Conservation (phyloP, 1,284 basidiomycete species). For the Volvariella volvacea region DNA sequence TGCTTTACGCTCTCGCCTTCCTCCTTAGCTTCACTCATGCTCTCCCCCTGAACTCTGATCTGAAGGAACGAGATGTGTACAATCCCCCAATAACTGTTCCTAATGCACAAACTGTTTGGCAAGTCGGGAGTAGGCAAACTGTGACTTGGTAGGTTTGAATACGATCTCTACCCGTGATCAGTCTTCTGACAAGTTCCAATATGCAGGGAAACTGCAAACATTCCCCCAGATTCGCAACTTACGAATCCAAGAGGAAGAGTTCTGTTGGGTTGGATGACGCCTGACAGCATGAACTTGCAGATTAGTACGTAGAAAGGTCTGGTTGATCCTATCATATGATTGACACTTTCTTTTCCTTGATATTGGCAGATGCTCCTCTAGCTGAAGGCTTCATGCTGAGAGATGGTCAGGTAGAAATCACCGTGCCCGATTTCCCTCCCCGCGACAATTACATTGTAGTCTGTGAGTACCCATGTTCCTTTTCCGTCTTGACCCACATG, state of each 20-base stretch:
- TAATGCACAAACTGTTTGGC: conserved; percentile 44
- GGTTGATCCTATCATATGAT: not conserved
- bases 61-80: conserved; percentile 43
- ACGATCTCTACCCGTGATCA: not conserved
- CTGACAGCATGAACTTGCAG: conserved; percentile 37
- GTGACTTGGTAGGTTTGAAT: conserved; percentile 51
- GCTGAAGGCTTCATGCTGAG: conserved; percentile 49
- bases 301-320: conserved; percentile 4
- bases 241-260: conserved; percentile 45
- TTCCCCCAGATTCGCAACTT: conserved; percentile 39
- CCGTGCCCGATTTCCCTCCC: conserved; percentile 46
- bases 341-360: not conserved
- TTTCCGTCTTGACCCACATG: too few species aligned
- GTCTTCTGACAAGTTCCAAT: too few species aligned
- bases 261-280: conserved; percentile 42
- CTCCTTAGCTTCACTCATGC: not conserved
- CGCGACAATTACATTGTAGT: conserved; percentile 32
- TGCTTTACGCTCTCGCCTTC: too few species aligned
- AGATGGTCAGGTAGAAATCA: conserved; percentile 42
- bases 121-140: conserved; percentile 39
- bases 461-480: conserved; percentile 28
- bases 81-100: conserved; percentile 52
- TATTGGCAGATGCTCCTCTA: conserved; percentile 41
- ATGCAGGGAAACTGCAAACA: conserved; percentile 41
- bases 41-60: conserved; percentile 1